Evolutionary conservation across 2,329 filamentous ascomycete genomes (phyloP).

Genomic region (Boeremia lycopersici): DNA sequence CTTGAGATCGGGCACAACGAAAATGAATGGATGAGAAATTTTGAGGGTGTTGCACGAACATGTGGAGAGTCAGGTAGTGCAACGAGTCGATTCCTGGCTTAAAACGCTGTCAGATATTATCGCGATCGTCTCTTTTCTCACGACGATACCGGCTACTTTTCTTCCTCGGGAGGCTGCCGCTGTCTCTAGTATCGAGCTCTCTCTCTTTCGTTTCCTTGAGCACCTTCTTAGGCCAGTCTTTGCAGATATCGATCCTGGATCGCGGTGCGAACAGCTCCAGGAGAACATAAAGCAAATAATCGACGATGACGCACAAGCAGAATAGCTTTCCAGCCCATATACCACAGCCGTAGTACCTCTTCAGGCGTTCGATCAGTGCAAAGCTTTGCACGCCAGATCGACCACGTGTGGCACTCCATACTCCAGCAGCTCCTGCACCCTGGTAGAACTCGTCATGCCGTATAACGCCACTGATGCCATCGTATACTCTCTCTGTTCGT

Average conservation of each 20-base stretch:
- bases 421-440: slow-evolving; percentile 70
- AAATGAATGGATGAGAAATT: neutral
- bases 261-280: slow-evolving; percentile 87
- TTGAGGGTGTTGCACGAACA: neutral
- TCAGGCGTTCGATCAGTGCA: slow-evolving; percentile 90
- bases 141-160: slow-evolving; percentile 36
- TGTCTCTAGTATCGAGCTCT: slow-evolving; percentile 17
- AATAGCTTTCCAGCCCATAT: slow-evolving; percentile 99
- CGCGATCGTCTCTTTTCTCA: slow-evolving; percentile 28
- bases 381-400: slow-evolving; percentile 78
- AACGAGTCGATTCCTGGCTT: neutral
- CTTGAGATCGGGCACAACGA: neutral
- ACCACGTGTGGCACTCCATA: slow-evolving; percentile 73
- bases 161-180: slow-evolving; percentile 28
- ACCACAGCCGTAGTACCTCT: slow-evolving; percentile 96
- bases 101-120: slow-evolving; percentile 21
- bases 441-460: slow-evolving; percentile 86
- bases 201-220: slow-evolving; percentile 22
- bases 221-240: slow-evolving; percentile 86
- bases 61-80: neutral
- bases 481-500: slow-evolving; percentile 92
- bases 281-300: slow-evolving; percentile 88
- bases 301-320: slow-evolving; percentile 90
- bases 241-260: slow-evolving; percentile 84
- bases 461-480: slow-evolving; percentile 87